Evolutionary conservation across 192 early-diverging fungal genomes (phyloP).

Genomic region (Umbelopsis isabellina): DNA sequence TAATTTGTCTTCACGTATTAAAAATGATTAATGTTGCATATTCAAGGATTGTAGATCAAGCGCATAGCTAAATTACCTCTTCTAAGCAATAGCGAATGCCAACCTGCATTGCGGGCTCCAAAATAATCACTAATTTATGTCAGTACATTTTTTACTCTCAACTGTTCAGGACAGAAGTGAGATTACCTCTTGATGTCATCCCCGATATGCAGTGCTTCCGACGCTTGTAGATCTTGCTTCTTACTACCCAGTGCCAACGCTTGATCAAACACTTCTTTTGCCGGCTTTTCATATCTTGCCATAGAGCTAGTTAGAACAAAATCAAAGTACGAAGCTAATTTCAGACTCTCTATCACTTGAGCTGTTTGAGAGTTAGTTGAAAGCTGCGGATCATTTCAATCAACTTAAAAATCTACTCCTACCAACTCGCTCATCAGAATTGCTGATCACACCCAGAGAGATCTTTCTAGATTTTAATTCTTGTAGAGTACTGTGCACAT

Average conservation of each 20-base stretch:
- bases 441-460: conserved; percentile 61
- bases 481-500: conserved; percentile 49
- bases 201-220: conserved; percentile 63
- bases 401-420: background rate
- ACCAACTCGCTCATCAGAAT: conserved; percentile 63
- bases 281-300: conserved; percentile 61
- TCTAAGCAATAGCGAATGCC: conserved; percentile 33
- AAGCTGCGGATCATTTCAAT: too few relatives aligned
- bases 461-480: conserved; percentile 50
- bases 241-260: conserved; percentile 41
- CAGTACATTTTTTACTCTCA: too few relatives aligned
- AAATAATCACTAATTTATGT: conserved; percentile 21
- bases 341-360: conserved; percentile 32
- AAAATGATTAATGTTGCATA: background rate
- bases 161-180: background rate
- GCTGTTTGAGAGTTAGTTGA: conserved; percentile 19
- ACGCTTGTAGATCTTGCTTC: conserved; percentile 33
- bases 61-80: conserved; percentile 19
- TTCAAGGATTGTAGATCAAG: background rate
- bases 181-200: conserved; percentile 52
- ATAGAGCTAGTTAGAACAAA: conserved; percentile 58
- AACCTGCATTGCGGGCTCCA: conserved; percentile 36
- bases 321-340: conserved; percentile 58
- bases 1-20: conserved; percentile 13
- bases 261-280: conserved; percentile 52